Base-by-base conservation (phyloP, 495 filamentous ascomycete genomes). In the Penicillium herquei region DNA sequence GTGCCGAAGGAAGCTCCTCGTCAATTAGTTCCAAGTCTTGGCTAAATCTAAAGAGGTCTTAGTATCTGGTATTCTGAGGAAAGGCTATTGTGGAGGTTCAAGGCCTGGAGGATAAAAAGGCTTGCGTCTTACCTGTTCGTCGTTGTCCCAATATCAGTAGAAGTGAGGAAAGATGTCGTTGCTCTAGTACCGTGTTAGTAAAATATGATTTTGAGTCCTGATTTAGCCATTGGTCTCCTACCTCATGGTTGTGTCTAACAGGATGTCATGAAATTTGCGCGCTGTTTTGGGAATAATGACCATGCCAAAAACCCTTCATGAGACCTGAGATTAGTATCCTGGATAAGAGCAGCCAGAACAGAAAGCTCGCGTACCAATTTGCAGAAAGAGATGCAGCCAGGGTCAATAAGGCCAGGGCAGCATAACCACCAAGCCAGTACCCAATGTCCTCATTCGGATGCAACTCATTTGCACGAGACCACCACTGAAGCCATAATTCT, bases 1-100 rank as follows among this genome's bases (percentile, higher is more conserved):
- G 55, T 7, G 57, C 40, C 3, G 40, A 13, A 3, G 61, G 58
- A 9, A 66, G 83, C 17, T 78, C 71, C 0, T 81, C 72, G 49
- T 85, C 84, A 26, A 78, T 70, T 42, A 74, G 68, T 49, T 82
- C 77, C 3, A 84, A 66, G 11, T 70, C 58, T 59, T 79, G 31
- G 35, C 52, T 49, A 65, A 66, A 64, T 52, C 62, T 65, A 17
- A 5, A 8, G 17, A 14, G 30, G 30, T 39, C 35, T 44, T 51
- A 61, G 39, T 16, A n/a, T 12, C n/a, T 43, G 40, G 7, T 13
- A 10, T 37, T 37, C 34, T 37, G 2, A 37, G 8, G 2, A 7
- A 37, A 13, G 8, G 34, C 21, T 26, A 26, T 26, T 26, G 1
- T 4, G 21, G 21, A 2, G 21, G 21, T 26, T 26, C 21, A 26